Conservation (phyloP, 768 basidiomycete genomes). For the Boletus reticulatus region DNA sequence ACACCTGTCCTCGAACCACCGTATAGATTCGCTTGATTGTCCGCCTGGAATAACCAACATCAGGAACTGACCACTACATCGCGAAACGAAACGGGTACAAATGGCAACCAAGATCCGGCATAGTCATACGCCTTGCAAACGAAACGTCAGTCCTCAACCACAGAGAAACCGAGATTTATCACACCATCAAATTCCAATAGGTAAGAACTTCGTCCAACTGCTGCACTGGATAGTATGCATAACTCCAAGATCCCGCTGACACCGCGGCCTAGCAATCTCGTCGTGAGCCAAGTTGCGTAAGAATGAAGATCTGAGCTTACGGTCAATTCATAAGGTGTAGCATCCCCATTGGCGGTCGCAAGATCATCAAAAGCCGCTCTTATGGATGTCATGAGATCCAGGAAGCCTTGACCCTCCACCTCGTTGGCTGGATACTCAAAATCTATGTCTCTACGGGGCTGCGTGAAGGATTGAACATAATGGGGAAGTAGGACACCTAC, state of each 20-base stretch:
- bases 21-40: slow-evolving; percentile 68
- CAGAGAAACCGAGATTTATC: neutral
- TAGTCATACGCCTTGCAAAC: slow-evolving; percentile 64
- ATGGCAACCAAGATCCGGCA: slow-evolving; percentile 75
- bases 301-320: slow-evolving; percentile 19
- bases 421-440: slow-evolving; percentile 70
- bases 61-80: neutral
- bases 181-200: slow-evolving; percentile 84
- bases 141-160: neutral
- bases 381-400: slow-evolving; percentile 59
- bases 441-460: slow-evolving; percentile 59
- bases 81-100: slow-evolving; percentile 36
- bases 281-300: neutral
- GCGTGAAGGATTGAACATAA: neutral
- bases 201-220: slow-evolving; percentile 65
- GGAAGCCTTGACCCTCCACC: slow-evolving; percentile 63
- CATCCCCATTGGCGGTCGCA: slow-evolving; percentile 57
- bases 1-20: slow-evolving; percentile 60
- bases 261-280: slow-evolving; percentile 46
- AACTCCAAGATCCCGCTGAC: slow-evolving; percentile 59
- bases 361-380: slow-evolving; percentile 62
- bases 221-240: slow-evolving; percentile 53
- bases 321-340: slow-evolving; percentile 56
- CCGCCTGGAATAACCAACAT: slow-evolving; percentile 29
- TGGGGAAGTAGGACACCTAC: slow-evolving; percentile 32